Conservation (phyloP, 2,329 filamentous ascomycete species). For the Dothidotthia symphoricarpi region DNA sequence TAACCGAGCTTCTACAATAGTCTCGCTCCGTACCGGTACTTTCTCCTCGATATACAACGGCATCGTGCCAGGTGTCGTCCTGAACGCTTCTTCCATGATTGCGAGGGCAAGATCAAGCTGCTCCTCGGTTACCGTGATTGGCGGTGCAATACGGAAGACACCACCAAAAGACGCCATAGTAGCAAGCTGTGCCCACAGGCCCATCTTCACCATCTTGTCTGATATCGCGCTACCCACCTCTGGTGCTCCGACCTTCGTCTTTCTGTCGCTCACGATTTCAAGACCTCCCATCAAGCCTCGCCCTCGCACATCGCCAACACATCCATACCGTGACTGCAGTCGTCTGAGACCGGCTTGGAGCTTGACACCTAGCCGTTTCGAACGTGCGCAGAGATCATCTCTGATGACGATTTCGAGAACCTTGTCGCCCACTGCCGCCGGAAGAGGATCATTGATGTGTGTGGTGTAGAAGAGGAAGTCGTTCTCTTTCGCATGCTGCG, state of each 20-base stretch:
- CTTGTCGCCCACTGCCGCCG: conserved; percentile 60
- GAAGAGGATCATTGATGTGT: conserved; percentile 61
- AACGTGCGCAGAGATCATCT: conserved; percentile 52
- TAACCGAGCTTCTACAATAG: conserved; percentile 1
- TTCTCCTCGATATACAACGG: conserved; percentile 19
- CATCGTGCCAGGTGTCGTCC: conserved; percentile 48
- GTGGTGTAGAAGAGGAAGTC: conserved; percentile 61
- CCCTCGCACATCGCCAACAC: conserved; percentile 62
- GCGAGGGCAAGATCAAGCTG: conserved; percentile 49
- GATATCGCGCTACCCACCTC: conserved; percentile 52
- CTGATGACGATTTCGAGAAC: conserved; percentile 61
- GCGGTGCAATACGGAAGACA: conserved; percentile 60
- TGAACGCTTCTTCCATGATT: conserved; percentile 59
- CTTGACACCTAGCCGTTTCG: conserved; percentile 46
- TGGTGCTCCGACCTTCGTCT: conserved; percentile 49
- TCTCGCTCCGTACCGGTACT: neutral
- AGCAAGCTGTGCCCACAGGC: conserved; percentile 58
- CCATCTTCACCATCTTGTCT: conserved; percentile 51
- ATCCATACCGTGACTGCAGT: conserved; percentile 55
- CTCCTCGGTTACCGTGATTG: conserved; percentile 54
- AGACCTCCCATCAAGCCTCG: conserved; percentile 59
- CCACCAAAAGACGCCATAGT: conserved; percentile 49
- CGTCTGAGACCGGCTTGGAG: conserved; percentile 50
- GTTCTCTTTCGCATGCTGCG: conserved; percentile 47
- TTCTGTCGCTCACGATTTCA: conserved; percentile 56